These are phyloP conservation scores for Strigomonas culicis DNA, from an alignment of 208 protist genomes.

Conservation along the genomic window DNA sequence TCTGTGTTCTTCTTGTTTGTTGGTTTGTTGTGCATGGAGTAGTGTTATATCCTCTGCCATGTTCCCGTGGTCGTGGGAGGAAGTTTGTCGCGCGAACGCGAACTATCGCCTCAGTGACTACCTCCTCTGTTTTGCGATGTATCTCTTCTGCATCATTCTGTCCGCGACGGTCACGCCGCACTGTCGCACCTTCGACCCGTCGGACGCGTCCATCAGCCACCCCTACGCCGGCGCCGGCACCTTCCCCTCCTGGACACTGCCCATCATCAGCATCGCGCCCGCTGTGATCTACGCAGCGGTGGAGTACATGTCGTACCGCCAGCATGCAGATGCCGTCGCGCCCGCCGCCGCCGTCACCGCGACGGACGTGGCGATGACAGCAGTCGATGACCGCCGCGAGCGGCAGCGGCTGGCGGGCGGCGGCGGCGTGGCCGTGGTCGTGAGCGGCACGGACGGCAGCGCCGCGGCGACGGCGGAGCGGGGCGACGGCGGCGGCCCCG, in stretches of 20 bases:
- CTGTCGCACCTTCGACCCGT: slow-evolving; percentile 55
- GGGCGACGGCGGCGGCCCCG: not conserved
- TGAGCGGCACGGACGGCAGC: not conserved
- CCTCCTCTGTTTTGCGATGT: slow-evolving; percentile 25
- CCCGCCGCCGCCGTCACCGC: not conserved
- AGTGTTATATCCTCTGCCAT: not conserved
- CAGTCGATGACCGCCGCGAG: not conserved
- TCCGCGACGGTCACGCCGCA: slow-evolving; percentile 21
- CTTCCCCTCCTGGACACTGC: slow-evolving; percentile 52
- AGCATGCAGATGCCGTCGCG: not conserved
- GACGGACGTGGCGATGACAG: not conserved
- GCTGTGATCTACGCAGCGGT: slow-evolving; percentile 26
- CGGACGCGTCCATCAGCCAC: slow-evolving; percentile 32
- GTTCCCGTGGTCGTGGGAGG: no score
- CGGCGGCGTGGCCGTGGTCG: not conserved
- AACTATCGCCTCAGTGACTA: slow-evolving; percentile 39
- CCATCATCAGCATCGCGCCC: slow-evolving; percentile 30
- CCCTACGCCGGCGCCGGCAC: slow-evolving; percentile 23
- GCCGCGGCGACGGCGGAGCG: not conserved
- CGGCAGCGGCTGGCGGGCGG: not conserved
- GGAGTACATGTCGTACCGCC: slow-evolving; percentile 20
- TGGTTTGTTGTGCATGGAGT: not conserved
- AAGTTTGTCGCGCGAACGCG: not conserved
- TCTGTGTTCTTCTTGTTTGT: slow-evolving; percentile 20
- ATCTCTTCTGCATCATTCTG: slow-evolving; percentile 14